Evolutionary conservation across 1,139 yeast genomes (phyloP), one percentile per base, ranked within the genome.

Genomic region (Diutina siamensis): DNA sequence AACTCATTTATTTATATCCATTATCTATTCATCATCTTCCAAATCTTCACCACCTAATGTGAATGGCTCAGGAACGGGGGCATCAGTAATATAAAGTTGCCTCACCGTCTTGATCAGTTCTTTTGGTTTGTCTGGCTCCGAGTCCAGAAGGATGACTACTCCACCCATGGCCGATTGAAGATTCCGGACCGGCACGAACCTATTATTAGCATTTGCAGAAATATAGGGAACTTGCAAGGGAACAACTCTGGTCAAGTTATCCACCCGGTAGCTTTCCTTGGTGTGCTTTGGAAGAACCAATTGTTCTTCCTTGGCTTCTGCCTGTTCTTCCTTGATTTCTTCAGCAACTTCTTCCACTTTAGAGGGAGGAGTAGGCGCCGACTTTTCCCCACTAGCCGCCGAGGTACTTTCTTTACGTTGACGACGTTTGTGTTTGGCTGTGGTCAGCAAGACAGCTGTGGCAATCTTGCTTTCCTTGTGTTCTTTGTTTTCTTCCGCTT

Each of bases 361-460:
- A 19, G 21, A 19, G 15, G 46, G 40, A 40, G 49, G 49, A 8
- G 55, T 61, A 10, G 45, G 18, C 33, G 40, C 40, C 10, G 18
- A 35, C 13, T 20, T n/a, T 13, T 50, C 53, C 25, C 47, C 52
- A n/a, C 19, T 22, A 40, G 54, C 58, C 5, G 51, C 55, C 50
- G 63, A 67, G 12, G 63, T 68, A 63, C 59, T 60, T 44, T 60
- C 60, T 35, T 57, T 61, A 12, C 51, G 64, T 63, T 83, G 84
- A 62, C 97, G 80, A 40, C 92, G 94, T 64, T 85, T 85, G 19
- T 97, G 97, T 60, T 82, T 82, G 32, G 81, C 88, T 1, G 98
- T 92, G 0, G 97, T 92, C 1, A 97, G 87, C 51, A 92, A 72
- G 21, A 92, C 95, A 2, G 97, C 98, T 35, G 96, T 86, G 3